Evolutionary conservation across 208 protist genomes (phyloP).

Genomic region (Leishmania turanica): DNA sequence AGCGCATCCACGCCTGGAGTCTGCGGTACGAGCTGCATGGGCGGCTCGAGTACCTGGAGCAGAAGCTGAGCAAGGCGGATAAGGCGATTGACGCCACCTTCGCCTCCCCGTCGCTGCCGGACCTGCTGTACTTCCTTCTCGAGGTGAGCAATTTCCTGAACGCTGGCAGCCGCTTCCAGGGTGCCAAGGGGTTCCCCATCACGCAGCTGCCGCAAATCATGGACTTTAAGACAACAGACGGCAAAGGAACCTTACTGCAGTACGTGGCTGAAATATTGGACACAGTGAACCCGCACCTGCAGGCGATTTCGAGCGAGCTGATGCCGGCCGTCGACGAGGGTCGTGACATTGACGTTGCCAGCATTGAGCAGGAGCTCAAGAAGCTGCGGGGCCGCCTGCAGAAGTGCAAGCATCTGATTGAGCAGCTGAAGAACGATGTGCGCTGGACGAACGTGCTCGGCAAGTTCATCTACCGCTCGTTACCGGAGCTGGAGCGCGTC

Average conservation of each 20-base stretch:
- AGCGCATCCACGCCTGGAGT: conserved; percentile 76
- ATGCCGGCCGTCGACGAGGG: conserved; percentile 54
- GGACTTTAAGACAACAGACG: conserved; percentile 69
- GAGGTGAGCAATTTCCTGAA: conserved; percentile 83
- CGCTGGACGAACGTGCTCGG: conserved; percentile 63
- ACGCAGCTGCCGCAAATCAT: conserved; percentile 71
- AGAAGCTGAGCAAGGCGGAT: conserved; percentile 47
- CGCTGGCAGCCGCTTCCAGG: conserved; percentile 68
- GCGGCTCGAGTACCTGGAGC: conserved; percentile 53
- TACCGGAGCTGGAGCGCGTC: conserved; percentile 43
- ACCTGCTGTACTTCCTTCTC: conserved; percentile 61
- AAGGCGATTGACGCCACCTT: conserved; percentile 49
- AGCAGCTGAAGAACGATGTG: conserved; percentile 51
- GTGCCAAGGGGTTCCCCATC: conserved; percentile 76
- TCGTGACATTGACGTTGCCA: conserved; percentile 54
- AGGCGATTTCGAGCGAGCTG: conserved; percentile 54
- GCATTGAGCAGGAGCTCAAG: conserved; percentile 59
- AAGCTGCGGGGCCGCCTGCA: conserved; percentile 42
- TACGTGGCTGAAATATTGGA: conserved; percentile 49
- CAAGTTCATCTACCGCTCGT: conserved; percentile 59
- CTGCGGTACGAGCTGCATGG: conserved; percentile 59
- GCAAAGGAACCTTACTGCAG: conserved; percentile 64
- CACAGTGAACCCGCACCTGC: conserved; percentile 40
- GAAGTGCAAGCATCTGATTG: conserved; percentile 53
- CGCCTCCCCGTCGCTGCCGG: conserved; percentile 48